Evolutionary conservation across 495 filamentous ascomycete genomes (phyloP).

Genomic region (Lindgomyces ingoldianus): DNA sequence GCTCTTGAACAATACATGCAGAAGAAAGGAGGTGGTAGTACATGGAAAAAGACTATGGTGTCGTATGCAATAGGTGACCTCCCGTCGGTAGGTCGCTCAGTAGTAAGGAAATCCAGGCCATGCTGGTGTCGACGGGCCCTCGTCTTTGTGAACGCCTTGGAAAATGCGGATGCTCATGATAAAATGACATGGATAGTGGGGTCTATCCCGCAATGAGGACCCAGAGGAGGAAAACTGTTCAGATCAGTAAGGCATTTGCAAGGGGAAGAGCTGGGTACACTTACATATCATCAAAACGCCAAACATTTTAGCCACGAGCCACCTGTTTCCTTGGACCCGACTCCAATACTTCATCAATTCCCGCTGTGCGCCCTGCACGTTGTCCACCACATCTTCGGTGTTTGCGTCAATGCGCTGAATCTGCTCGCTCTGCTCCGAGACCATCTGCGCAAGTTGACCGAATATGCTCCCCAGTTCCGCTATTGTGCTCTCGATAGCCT

Average conservation of each 20-base stretch:
- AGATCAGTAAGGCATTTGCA: neutral
- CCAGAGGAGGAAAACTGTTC: conserved; percentile 45
- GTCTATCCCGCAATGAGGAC: conserved; percentile 45
- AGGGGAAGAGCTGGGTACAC: conserved; percentile 5
- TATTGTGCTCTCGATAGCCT: conserved; percentile 94
- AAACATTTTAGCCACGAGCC: conserved; percentile 99
- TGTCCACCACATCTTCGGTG: conserved; percentile 93
- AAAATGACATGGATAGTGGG: neutral
- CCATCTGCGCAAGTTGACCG: conserved; percentile 95
- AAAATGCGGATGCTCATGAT: conserved; percentile 19
- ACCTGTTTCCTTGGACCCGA: conserved; percentile 87
- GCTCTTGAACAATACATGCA: conserved; percentile 22
- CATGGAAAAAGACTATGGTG: conserved; percentile 24
- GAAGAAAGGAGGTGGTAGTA: conserved; percentile 28
- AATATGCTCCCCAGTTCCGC: conserved; percentile 93
- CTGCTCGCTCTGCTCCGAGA: conserved; percentile 94
- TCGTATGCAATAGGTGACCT: conserved; percentile 1
- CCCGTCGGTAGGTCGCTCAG: neutral
- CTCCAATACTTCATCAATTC: conserved; percentile 97
- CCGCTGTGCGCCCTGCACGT: conserved; percentile 91
- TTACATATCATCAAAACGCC: conserved; percentile 71
- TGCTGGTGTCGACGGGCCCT: conserved; percentile 16
- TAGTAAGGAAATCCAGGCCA: conserved; percentile 2
- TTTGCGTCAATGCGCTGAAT: conserved; percentile 80
- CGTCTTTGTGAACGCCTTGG: conserved; percentile 17